These are phyloP conservation scores for Mycoemilia scoparia DNA, from an alignment of 192 early-diverging fungal species.

Conservation along the genomic window DNA sequence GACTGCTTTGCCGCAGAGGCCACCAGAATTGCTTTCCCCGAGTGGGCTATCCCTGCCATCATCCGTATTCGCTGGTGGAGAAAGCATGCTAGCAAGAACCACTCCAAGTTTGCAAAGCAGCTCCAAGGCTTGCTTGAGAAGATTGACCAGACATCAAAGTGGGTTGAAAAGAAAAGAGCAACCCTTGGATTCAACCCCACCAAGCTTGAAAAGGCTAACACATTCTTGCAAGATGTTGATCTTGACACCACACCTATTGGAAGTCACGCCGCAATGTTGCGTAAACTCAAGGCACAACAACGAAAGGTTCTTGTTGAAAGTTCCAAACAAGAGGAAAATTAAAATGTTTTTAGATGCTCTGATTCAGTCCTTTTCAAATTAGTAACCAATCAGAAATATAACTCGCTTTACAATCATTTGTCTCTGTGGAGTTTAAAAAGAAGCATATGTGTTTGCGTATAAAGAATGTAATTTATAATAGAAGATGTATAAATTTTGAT, in stretches of 20 bases:
- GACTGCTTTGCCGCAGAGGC: constrained; percentile 57
- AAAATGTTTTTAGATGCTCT: too few species aligned
- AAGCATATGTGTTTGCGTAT: background rate
- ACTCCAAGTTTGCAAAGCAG: constrained; percentile 63
- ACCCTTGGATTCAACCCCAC: constrained; percentile 43
- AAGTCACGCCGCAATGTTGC: constrained; percentile 22
- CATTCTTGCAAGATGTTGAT: constrained; percentile 21
- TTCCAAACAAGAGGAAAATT: constrained; percentile 1
- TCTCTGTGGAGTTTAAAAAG: too few species aligned
- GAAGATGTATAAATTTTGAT: background rate
- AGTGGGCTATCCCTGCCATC: constrained; percentile 72
- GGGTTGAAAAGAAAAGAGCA: constrained; percentile 51
- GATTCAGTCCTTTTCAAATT: too few species aligned
- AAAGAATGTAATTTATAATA: background rate
- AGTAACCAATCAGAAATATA: too few species aligned
- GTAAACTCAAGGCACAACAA: constrained; percentile 33
- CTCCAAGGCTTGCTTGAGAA: constrained; percentile 69
- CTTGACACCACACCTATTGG: constrained; percentile 29
- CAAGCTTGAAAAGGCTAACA: constrained; percentile 26
- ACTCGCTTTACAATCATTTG: too few species aligned
- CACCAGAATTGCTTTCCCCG: constrained; percentile 82
- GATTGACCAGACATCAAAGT: constrained; percentile 61
- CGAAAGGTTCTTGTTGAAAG: constrained; percentile 21
- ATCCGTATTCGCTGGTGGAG: constrained; percentile 69
- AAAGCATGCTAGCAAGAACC: constrained; percentile 48